Conservation (phyloP, 2,329 filamentous ascomycete species). For the Eutypella sp. region DNA sequence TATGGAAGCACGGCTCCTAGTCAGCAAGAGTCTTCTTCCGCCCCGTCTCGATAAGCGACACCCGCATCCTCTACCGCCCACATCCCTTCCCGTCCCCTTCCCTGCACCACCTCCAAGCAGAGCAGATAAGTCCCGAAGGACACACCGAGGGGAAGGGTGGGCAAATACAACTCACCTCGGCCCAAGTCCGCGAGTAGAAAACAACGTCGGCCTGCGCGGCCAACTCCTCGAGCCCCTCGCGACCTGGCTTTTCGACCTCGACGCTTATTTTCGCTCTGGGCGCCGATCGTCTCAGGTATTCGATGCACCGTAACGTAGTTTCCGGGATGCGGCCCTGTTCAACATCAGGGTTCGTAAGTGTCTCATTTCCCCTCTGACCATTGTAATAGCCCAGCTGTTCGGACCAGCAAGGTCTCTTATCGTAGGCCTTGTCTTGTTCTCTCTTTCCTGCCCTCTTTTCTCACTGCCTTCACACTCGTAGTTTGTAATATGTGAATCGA, state of each 20-base stretch:
- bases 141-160: too few relatives aligned
- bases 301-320: conserved; percentile 55
- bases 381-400: too few relatives aligned
- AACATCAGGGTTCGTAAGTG: too few relatives aligned
- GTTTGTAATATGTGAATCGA: too few relatives aligned
- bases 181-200: conserved; percentile 71
- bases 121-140: too few relatives aligned
- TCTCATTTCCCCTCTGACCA: too few relatives aligned
- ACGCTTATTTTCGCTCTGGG: conserved; percentile 55
- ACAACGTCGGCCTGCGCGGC: conserved; percentile 62
- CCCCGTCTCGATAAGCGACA: too few relatives aligned
- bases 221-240: conserved; percentile 53
- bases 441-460: too few relatives aligned
- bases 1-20: conserved; percentile 12
- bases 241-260: conserved; percentile 66
- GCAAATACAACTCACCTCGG: conserved; percentile 48
- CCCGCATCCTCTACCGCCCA: conserved; percentile 7
- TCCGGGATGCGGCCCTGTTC: conserved; percentile 62
- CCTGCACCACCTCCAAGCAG: conserved; percentile 7
- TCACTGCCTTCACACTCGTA: too few relatives aligned
- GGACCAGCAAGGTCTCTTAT: too few relatives aligned
- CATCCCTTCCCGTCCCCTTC: conserved; percentile 1
- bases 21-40: too few relatives aligned
- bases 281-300: conserved; percentile 42
- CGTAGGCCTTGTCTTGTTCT: too few relatives aligned